Conservation (phyloP, 192 early-diverging fungal genomes). For the Podila clonocystis region DNA sequence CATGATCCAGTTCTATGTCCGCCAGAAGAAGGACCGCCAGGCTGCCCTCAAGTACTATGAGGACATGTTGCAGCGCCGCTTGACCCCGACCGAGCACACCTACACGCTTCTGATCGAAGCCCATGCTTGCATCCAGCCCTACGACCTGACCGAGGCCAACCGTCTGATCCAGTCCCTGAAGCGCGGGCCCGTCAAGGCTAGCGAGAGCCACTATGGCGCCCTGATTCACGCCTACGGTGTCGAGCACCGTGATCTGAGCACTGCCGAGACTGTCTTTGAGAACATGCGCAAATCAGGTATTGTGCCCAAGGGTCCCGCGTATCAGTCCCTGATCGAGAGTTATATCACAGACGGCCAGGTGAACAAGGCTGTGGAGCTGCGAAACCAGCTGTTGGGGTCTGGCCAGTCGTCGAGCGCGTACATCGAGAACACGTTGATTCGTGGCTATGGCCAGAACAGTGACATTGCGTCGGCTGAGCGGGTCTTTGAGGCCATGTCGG, state of each 20-base stretch:
- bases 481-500: constrained; percentile 65
- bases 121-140: constrained; percentile 63
- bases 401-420: constrained; percentile 58
- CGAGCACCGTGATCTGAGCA: constrained; percentile 60
- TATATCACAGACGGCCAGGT: constrained; percentile 58
- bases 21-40: constrained; percentile 59
- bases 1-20: constrained; percentile 72
- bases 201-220: constrained; percentile 62
- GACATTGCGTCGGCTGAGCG: constrained; percentile 51
- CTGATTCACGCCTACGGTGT: constrained; percentile 67
- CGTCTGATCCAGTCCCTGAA: constrained; percentile 58
- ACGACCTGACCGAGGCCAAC: constrained; percentile 65
- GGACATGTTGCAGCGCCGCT: constrained; percentile 50
- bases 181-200: constrained; percentile 47
- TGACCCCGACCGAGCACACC: constrained; percentile 62
- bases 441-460: constrained; percentile 58
- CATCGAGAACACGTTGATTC: constrained; percentile 69
- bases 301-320: constrained; percentile 58
- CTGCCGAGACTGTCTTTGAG: constrained; percentile 56
- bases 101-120: constrained; percentile 66
- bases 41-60: constrained; percentile 59
- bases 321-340: constrained; percentile 65
- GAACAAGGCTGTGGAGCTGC: constrained; percentile 52
- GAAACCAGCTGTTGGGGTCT: constrained; percentile 47
- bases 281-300: constrained; percentile 50